Base-by-base conservation (phyloP, 345 rosid genomes). In the Arabidopsis arenosa region DNA sequence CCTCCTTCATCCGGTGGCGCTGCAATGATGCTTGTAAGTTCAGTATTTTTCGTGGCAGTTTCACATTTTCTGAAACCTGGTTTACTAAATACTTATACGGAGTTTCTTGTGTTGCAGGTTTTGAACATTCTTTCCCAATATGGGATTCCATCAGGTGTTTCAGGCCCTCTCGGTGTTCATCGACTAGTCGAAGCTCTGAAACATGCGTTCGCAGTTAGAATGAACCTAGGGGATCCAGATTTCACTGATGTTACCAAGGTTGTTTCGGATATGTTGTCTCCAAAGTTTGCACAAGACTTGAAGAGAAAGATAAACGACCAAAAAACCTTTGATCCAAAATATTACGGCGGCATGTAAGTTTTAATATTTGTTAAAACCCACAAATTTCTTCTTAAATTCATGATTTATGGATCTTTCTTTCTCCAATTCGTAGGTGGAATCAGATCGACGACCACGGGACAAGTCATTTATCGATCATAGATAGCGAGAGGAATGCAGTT, bases 391-490 rank as follows among this genome's bases (percentile, higher is more conserved):
- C 3, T 28, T 26, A 4, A 30, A 9, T 73, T 75, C 33, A 41
- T 41, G 36, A 61, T 48, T 68, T 23, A 43, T 58, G 4, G 17
- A 51, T 68, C 40, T 26, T 57, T 49, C 0, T 47, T 48, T 14
- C 54, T 37, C 18, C 10, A 30, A 40, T 41, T 32, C 7, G 11
- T 76, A 76, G 80, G 7, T 76, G 92, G 92, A 86, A 80, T 64
- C 86, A 83, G 61, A 43, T 86, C 12, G 5, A 43, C 2, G 95
- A 90, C 61, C 90, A 88, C 43, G 92, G 95, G 28, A 90, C 90
- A 6, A 85, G 90, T 57, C 92, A 90, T 61, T 49, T 85, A n/a
- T 88, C 89, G 17, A 74, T 87, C 39, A 80, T 89, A 54, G 95
- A 89, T 51, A 11, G 11, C 0, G 80, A 85, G 4, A 21, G 84